Conservation (phyloP, 108 stramenopile genomes). For the Skeletonema tropicum region DNA sequence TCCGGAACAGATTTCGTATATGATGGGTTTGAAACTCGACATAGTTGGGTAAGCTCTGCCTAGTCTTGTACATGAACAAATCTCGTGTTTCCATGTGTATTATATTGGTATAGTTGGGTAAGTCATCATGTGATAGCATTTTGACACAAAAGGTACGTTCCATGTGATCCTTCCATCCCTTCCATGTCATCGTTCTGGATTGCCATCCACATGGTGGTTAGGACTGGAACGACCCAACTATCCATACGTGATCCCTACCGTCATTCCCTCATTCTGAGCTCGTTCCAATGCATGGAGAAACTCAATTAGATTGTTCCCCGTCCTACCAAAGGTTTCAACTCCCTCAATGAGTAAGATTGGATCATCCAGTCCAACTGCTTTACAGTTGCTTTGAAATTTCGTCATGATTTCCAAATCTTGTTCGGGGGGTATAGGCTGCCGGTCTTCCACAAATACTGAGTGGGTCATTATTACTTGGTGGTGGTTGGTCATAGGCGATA, state of each 20-base stretch:
- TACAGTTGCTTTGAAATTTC: not conserved
- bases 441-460: not conserved
- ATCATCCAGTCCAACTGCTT: not conserved
- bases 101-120: slow-evolving; percentile 9
- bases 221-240: slow-evolving; percentile 30
- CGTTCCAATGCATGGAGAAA: slow-evolving; percentile 49
- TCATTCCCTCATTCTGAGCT: slow-evolving; percentile 24
- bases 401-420: not conserved
- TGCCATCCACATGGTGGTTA: slow-evolving; percentile 46
- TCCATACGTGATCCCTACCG: slow-evolving; percentile 27
- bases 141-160: slow-evolving; percentile 42
- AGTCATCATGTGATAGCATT: slow-evolving; percentile 13
- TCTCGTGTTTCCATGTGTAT: slow-evolving; percentile 23
- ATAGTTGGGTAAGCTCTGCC: slow-evolving; percentile 15
- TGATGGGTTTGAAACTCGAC: slow-evolving; percentile 31
- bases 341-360: slow-evolving; percentile 19
- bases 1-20: slow-evolving; percentile 36
- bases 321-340: slow-evolving; percentile 21
- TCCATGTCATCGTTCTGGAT: slow-evolving; percentile 16
- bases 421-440: not conserved
- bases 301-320: slow-evolving; percentile 44
- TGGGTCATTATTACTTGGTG: not conserved
- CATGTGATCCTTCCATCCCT: slow-evolving; percentile 21
- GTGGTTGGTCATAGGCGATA: not conserved
- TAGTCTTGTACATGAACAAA: slow-evolving; percentile 25